Percentiles rank a stretch among this genome's conserved stretches.
phyloP scores from a whole-genome alignment of 495 filamentous ascomycete species.

The Hypoxylon subgilvum region DNA sequence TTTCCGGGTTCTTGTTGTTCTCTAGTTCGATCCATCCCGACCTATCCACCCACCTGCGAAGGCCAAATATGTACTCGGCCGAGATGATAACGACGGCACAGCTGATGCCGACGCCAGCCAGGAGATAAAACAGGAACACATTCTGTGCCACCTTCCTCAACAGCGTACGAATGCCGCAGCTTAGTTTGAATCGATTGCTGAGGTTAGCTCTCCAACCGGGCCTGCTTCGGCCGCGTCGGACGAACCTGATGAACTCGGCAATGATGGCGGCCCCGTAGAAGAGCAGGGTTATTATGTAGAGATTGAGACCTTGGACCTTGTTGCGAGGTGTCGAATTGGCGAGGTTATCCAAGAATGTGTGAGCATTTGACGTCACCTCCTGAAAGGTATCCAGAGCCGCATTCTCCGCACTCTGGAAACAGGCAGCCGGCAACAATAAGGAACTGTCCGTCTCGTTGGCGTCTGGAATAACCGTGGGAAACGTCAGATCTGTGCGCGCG shows the following conservation, averaged over 20 bases:
- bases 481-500: conserved; percentile 10
- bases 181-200: conserved; percentile 4
- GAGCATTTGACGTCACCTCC: conserved; percentile 7
- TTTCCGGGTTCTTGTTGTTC: conserved; percentile 35
- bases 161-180: conserved; percentile 2
- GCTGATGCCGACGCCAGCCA: conserved; percentile 29
- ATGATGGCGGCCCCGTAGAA: conserved; percentile 38
- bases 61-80: conserved; percentile 34
- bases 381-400: conserved; percentile 6
- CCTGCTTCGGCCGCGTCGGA: conserved; percentile 30
- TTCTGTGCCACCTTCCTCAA: conserved; percentile 15
- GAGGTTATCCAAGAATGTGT: conserved; percentile 14
- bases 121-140: conserved; percentile 37
- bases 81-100: conserved; percentile 20
- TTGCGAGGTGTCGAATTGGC: conserved; percentile 26
- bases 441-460: conserved; percentile 25
- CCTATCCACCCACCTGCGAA: conserved; percentile 40
- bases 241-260: conserved; percentile 28
- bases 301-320: conserved; percentile 41
- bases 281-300: conserved; percentile 38
- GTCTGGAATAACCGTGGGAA: conserved; percentile 37
- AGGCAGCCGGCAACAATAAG: conserved; percentile 43
- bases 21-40: conserved; percentile 39
- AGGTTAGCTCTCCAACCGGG: conserved; percentile 19
- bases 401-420: conserved; percentile 32